Evolutionary conservation across 257 asterid genomes (phyloP).

Genomic region (Nicotiana undulata): DNA sequence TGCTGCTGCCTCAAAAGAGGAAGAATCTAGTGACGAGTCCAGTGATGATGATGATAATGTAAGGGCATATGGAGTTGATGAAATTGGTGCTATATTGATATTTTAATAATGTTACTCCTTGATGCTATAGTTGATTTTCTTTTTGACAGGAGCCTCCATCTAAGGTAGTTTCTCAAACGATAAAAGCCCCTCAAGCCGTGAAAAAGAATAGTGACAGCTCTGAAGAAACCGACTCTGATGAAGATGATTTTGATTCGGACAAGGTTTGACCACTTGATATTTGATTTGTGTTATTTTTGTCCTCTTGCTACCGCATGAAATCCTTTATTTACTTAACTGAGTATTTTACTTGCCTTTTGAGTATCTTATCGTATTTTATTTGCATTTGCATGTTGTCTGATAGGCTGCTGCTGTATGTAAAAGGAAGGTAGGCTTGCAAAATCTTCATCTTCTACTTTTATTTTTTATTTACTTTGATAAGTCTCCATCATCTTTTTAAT

Average conservation of each 20-base stretch:
- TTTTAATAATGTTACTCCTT: not conserved
- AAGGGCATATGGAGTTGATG: not conserved
- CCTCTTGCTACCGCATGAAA: not conserved
- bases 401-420: not conserved
- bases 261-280: not conserved
- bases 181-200: not conserved
- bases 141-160: not conserved
- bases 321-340: no score
- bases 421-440: not conserved
- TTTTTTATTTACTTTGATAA: not conserved
- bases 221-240: slow-evolving; percentile 10
- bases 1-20: slow-evolving; percentile 19
- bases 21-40: slow-evolving; percentile 22
- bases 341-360: no score
- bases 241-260: slow-evolving; percentile 24
- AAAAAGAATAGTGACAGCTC: slow-evolving; percentile 13
- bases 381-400: not conserved
- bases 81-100: not conserved
- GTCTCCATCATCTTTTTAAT: not conserved
- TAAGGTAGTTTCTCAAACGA: slow-evolving; percentile 6
- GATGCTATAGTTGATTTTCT: not conserved
- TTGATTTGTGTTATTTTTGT: not conserved
- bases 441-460: not conserved
- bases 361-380: not conserved
- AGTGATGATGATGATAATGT: slow-evolving; percentile 28